Conservation (phyloP, 2,329 filamentous ascomycete species). For the Curvularia verruculosa region DNA sequence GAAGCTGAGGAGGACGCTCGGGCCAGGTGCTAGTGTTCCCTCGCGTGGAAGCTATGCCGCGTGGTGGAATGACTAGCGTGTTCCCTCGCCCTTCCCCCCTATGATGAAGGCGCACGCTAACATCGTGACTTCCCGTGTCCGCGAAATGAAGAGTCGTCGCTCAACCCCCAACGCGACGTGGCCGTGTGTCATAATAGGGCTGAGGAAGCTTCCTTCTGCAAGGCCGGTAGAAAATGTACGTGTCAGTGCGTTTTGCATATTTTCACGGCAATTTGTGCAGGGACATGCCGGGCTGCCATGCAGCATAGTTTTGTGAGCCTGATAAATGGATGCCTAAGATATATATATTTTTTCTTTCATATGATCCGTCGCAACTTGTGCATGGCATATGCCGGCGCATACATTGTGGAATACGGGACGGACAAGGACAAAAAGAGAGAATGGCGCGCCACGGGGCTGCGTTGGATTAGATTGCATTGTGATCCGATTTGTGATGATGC, state of each 20-base stretch:
- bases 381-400: neutral
- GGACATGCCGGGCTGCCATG: constrained; percentile 24
- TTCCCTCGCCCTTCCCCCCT: neutral
- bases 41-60: constrained; percentile 34
- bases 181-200: constrained; percentile 16
- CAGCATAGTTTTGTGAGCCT: constrained; percentile 11
- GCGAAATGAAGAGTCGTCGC: constrained; percentile 16
- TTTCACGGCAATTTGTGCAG: constrained; percentile 27
- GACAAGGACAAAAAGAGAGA: neutral
- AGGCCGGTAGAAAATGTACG: constrained; percentile 24
- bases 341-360: constrained; percentile 2
- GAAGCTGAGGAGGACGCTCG: constrained; percentile 1
- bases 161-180: constrained; percentile 12
- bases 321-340: constrained; percentile 15
- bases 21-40: neutral
- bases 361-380: constrained; percentile 1
- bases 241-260: constrained; percentile 27
- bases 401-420: neutral
- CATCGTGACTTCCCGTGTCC: constrained; percentile 15
- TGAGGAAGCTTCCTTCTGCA: constrained; percentile 22
- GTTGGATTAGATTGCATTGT: neutral
- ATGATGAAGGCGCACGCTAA: constrained; percentile 7
- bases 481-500: neutral
- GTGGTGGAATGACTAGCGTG: constrained; percentile 6
- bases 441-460: neutral